A percentile compares a stretch with the other conserved stretches of the same genome.
Conservation (phyloP, 2,329 filamentous ascomycete species). For the Coleophoma eucalyptorum region DNA sequence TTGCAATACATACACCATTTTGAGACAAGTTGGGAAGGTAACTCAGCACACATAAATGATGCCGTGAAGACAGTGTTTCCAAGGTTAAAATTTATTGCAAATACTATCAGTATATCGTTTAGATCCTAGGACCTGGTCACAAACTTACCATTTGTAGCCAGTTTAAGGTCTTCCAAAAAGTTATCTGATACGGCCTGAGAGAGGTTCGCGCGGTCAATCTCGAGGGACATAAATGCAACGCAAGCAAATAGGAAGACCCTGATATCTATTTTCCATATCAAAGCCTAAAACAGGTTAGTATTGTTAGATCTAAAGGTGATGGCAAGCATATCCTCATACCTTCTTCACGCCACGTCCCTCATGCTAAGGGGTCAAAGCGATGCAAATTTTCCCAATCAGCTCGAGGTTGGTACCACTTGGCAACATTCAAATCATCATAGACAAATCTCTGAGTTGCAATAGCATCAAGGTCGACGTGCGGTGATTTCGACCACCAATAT, state of each 20-base stretch:
- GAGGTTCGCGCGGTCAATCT: slow-evolving; percentile 56
- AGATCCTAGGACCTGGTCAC: too few species aligned
- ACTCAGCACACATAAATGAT: slow-evolving; percentile 34
- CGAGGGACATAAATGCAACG: slow-evolving; percentile 55
- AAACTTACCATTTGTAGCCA: slow-evolving; percentile 37
- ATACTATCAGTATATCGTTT: too few species aligned
- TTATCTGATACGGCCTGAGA: slow-evolving; percentile 56
- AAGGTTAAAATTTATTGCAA: slow-evolving; percentile 38
- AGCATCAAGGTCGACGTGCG: slow-evolving; percentile 2
- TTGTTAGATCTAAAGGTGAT: neutral
- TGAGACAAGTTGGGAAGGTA: slow-evolving; percentile 53
- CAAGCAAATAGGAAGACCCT: slow-evolving; percentile 26
- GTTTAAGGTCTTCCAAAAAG: slow-evolving; percentile 46
- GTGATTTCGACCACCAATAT: too few species aligned
- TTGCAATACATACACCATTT: too few species aligned
- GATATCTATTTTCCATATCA: slow-evolving; percentile 18
- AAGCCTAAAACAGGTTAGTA: neutral
- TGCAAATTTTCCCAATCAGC: slow-evolving; percentile 30
- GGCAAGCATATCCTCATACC: neutral
- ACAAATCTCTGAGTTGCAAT: slow-evolving; percentile 8
- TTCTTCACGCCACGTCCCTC: slow-evolving; percentile 30
- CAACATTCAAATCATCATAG: slow-evolving; percentile 5
- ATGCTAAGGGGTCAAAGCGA: slow-evolving; percentile 27
- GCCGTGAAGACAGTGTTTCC: slow-evolving; percentile 34
- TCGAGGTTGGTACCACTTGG: slow-evolving; percentile 16